Base-by-base conservation (phyloP, 2,329 filamentous ascomycete genomes). In the Diplocarpon mali region DNA sequence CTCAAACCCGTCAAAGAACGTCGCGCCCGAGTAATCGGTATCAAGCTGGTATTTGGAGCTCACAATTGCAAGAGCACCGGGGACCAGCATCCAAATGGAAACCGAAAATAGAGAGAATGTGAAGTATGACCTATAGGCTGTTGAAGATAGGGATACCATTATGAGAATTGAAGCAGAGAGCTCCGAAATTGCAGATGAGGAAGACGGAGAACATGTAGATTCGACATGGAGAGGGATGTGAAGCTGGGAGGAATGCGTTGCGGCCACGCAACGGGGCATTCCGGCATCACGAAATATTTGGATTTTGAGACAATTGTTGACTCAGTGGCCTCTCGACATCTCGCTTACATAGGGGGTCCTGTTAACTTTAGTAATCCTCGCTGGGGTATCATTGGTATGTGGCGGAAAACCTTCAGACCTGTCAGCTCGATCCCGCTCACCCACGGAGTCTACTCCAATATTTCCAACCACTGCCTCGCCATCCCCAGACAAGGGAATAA, bases 401-500 rank as follows among this genome's bases (percentile, higher is more conserved):
- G 15, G 11, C 3, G 30, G 20, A 7, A 24, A 24, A 24, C 20
- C 20, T 24, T 24, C 4, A 24, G 20, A 24, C 20, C 20, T 24
- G 20, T 24, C 20, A 5, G 30, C 30, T 32, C 30, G 30, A 32
- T 14, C 20, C 7, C 20, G 4, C 20, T 24, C 10, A 13, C 36
- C 29, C 17, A 32, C 39, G 24, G 31, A 45, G 37, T 32, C 30
- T 35, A 20, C 15, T 37, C 48, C 46, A 48, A 9, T 34, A 42
- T 37, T 53, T 49, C 52, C 50, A 55, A 10, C 51, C 15, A 16
- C 27, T 42, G 14, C 55, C 55, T 44, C 47, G 80, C 76, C 84
- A 93, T 1, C 81, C 92, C 90, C 90, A 96, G 3, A 79, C 80
- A 35, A 98, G 74, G 52, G 89, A 80, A 59, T 98, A 98, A 69